A percentile compares a stretch with the other conserved stretches of the same genome.
These are phyloP conservation scores for Grammothele lineata DNA, from an alignment of 768 basidiomycete genomes.

Conservation along the genomic window DNA sequence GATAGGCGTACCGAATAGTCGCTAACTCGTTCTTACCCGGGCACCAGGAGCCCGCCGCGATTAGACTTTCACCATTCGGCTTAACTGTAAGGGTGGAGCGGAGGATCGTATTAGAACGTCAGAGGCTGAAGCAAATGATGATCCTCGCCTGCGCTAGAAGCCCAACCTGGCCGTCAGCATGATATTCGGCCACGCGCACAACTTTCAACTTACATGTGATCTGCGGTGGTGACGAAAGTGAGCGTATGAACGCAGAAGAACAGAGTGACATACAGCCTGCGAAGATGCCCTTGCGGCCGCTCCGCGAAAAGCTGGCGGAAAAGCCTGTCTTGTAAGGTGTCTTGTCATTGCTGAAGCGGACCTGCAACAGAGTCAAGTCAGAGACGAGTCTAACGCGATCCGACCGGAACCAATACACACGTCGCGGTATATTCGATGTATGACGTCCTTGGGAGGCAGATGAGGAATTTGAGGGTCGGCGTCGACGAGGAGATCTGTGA, in stretches of 20 bases:
- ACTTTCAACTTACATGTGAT: conserved; percentile 59
- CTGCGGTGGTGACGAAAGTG: conserved; percentile 27
- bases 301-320: conserved; percentile 81
- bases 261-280: conserved; percentile 63
- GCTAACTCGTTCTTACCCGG: conserved; percentile 76
- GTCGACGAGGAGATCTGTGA: conserved; percentile 63
- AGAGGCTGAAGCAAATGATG: neutral
- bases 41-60: conserved; percentile 82
- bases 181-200: too few species aligned
- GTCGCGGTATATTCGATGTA: conserved; percentile 92
- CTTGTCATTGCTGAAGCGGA: conserved; percentile 91
- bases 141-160: neutral
- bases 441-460: conserved; percentile 86
- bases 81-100: conserved; percentile 40
- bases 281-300: conserved; percentile 87
- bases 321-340: conserved; percentile 90
- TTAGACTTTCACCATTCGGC: conserved; percentile 59
- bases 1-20: conserved; percentile 49
- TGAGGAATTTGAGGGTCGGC: conserved; percentile 83
- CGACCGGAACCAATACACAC: conserved; percentile 34
- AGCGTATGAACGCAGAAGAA: neutral
- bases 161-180: too few species aligned
- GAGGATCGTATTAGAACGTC: neutral
- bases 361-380: conserved; percentile 32
- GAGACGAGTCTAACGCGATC: neutral